phyloP scores from a whole-genome alignment of 441 rosid genomes.

The Caryocar brasiliense region DNA sequence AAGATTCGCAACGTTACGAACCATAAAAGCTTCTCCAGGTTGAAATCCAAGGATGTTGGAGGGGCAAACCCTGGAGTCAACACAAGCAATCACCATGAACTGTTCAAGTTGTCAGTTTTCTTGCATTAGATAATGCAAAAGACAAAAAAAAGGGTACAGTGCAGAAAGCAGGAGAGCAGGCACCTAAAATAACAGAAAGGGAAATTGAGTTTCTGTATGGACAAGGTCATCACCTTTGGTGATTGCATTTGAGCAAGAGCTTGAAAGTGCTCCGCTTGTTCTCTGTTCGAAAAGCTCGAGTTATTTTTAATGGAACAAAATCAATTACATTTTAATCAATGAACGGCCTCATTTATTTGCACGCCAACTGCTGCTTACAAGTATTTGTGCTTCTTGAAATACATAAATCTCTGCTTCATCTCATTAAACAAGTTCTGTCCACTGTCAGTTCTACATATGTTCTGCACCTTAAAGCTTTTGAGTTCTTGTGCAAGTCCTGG shows the following conservation, averaged over 20 bases:
- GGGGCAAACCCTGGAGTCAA: constrained; percentile 96
- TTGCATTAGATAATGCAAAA: too few species aligned
- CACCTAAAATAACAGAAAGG: not conserved
- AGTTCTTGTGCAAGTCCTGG: constrained; percentile 1
- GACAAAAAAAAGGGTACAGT: not conserved
- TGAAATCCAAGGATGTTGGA: constrained; percentile 75
- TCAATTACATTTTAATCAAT: too few species aligned
- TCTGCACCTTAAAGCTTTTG: not conserved
- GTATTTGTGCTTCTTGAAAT: constrained; percentile 20
- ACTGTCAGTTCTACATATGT: not conserved
- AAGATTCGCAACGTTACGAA: constrained; percentile 84
- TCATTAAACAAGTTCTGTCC: constrained; percentile 10
- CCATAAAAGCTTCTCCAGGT: constrained; percentile 92
- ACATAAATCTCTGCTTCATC: constrained; percentile 22
- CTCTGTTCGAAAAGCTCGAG: constrained; percentile 47
- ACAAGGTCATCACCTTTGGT: constrained; percentile 72
- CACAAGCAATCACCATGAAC: constrained; percentile 96
- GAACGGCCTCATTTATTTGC: not conserved
- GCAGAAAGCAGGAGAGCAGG: not conserved
- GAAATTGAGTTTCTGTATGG: too few species aligned
- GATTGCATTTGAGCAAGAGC: constrained; percentile 63
- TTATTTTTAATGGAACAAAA: too few species aligned
- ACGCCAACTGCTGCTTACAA: constrained; percentile 7
- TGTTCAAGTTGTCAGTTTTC: constrained; percentile 44
- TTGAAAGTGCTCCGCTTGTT: constrained; percentile 54